These are phyloP conservation scores for Teratosphaeria gauchensis DNA, from an alignment of 2,329 filamentous ascomycete species.

Conservation along the genomic window DNA sequence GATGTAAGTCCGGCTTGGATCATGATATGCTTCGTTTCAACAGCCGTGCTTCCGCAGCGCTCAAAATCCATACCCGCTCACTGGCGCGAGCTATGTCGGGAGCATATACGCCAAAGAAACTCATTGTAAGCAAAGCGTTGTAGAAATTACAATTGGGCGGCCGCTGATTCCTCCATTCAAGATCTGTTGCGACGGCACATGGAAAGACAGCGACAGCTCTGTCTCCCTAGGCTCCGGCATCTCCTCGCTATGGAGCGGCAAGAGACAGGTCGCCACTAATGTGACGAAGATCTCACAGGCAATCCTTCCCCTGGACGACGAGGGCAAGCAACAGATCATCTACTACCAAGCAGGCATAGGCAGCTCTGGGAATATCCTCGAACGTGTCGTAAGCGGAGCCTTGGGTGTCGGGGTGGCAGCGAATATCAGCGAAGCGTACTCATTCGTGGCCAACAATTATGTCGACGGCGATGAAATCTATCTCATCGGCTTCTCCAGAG, in stretches of 20 bases:
- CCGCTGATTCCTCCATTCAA: neutral
- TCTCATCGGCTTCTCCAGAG: constrained; percentile 35
- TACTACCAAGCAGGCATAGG: constrained; percentile 23
- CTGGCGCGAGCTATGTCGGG: neutral
- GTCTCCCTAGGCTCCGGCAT: neutral
- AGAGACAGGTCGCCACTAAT: constrained; percentile 5
- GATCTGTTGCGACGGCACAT: neutral
- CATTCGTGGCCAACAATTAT: constrained; percentile 53
- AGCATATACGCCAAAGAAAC: neutral
- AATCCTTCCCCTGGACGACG: constrained; percentile 10
- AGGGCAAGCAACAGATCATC: constrained; percentile 16
- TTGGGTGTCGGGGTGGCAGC: constrained; percentile 22
- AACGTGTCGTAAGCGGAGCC: constrained; percentile 13
- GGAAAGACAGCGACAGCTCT: neutral
- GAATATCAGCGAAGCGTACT: constrained; percentile 51
- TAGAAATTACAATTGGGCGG: neutral
- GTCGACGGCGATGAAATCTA: constrained; percentile 31
- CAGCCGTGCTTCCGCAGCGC: neutral
- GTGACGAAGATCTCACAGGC: constrained; percentile 18
- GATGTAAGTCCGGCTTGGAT: neutral
- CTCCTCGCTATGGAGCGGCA: neutral
- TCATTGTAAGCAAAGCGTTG: neutral
- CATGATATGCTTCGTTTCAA: neutral
- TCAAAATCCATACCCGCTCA: neutral
- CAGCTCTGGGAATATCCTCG: constrained; percentile 9